phyloP scores from a whole-genome alignment of 208 protist species.

The Leishmania mexicana region DNA sequence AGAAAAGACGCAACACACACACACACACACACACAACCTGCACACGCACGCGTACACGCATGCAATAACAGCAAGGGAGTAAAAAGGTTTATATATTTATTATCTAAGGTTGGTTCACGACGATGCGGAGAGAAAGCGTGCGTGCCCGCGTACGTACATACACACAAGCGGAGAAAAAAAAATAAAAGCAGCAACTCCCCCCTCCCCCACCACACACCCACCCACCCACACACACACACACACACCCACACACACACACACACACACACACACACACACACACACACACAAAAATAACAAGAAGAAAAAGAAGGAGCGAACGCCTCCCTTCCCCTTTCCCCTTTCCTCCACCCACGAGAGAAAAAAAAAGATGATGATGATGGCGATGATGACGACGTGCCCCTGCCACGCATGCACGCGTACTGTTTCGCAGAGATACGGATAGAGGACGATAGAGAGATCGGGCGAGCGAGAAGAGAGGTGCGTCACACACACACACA shows the following conservation, averaged over 20 bases:
- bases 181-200: not conserved
- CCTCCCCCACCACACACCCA: not conserved
- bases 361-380: not conserved
- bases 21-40: not conserved
- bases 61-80: not conserved
- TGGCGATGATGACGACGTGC: not conserved
- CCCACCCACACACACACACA: too few species aligned
- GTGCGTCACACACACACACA: not conserved
- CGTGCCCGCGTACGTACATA: not conserved
- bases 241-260: too few species aligned
- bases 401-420: too few species aligned
- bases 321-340: not conserved
- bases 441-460: not conserved
- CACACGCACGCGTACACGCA: not conserved
- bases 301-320: not conserved
- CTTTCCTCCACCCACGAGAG: not conserved
- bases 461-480: not conserved
- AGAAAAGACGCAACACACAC: not conserved
- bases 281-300: not conserved
- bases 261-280: too few species aligned
- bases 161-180: not conserved
- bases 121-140: not conserved
- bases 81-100: not conserved
- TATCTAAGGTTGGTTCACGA: not conserved
- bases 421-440: not conserved